These are phyloP conservation scores for Austroboletus eburneus DNA, from an alignment of 768 basidiomycete genomes.

Conservation along the genomic window DNA sequence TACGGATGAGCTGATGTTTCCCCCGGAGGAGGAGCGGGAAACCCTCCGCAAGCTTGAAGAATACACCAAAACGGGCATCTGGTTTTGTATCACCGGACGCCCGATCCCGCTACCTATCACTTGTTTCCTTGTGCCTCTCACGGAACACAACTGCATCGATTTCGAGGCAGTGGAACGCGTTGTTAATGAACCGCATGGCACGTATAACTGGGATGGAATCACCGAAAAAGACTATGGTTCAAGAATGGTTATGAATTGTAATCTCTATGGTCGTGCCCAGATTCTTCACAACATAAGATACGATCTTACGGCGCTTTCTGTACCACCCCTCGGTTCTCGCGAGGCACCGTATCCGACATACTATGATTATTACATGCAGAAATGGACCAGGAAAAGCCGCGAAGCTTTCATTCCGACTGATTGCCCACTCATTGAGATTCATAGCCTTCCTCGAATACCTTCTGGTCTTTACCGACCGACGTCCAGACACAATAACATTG, in stretches of 20 bases:
- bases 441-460: conserved; percentile 39
- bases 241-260: conserved; percentile 52
- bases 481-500: conserved; percentile 21
- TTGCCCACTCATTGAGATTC: conserved; percentile 61
- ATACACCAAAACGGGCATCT: conserved; percentile 59
- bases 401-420: conserved; percentile 44
- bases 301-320: conserved; percentile 65
- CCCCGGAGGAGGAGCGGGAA: conserved; percentile 42
- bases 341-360: conserved; percentile 51
- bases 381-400: conserved; percentile 49
- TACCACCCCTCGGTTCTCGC: conserved; percentile 46
- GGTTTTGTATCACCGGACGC: conserved; percentile 58
- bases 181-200: conserved; percentile 47
- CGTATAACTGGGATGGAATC: conserved; percentile 52
- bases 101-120: conserved; percentile 49
- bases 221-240: conserved; percentile 44
- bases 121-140: conserved; percentile 66
- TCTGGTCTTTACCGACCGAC: conserved; percentile 37
- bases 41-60: conserved; percentile 54
- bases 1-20: conserved; percentile 45
- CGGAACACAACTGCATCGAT: conserved; percentile 48
- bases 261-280: conserved; percentile 52
- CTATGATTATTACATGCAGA: conserved; percentile 52
- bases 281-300: conserved; percentile 54
- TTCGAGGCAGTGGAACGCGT: conserved; percentile 51